A percentile compares a stretch with the other conserved stretches of the same genome.
Conservation (phyloP, 345 rosid species). For the Orychophragmus violaceus region DNA sequence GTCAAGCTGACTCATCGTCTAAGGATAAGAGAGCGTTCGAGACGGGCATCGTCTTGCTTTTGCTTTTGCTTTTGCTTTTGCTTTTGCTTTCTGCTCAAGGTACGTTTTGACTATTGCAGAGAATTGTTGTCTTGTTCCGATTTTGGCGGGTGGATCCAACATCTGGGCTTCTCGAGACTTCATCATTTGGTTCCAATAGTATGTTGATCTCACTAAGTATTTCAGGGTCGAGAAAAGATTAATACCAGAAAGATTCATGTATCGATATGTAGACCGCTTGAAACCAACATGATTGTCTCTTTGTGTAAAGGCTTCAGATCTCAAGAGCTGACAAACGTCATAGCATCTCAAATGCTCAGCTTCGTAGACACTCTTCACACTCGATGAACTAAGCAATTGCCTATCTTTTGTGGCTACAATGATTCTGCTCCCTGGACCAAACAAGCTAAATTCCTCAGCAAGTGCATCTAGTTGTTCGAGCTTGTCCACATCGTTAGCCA, state of each 20-base stretch:
- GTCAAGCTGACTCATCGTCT: too few species aligned
- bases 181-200: too few species aligned
- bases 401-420: constrained; percentile 28
- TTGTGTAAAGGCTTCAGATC: constrained; percentile 23
- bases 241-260: not conserved
- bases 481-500: constrained; percentile 25
- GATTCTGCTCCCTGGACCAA: constrained; percentile 33
- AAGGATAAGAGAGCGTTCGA: too few species aligned
- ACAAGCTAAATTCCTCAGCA: constrained; percentile 29
- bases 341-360: constrained; percentile 13
- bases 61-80: too few species aligned
- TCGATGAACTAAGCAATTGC: constrained; percentile 13
- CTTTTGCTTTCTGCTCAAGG: too few species aligned
- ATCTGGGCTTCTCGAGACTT: too few species aligned
- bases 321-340: constrained; percentile 25
- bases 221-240: not conserved
- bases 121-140: too few species aligned
- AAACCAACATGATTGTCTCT: constrained; percentile 13
- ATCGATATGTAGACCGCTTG: not conserved
- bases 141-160: too few species aligned
- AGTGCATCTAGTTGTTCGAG: constrained; percentile 22
- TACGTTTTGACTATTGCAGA: too few species aligned
- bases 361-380: constrained; percentile 21
- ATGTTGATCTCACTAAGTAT: too few species aligned
- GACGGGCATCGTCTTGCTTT: too few species aligned